Evolutionary conservation across 345 rosid species (phyloP).

Genomic region (Psidium guajava): DNA sequence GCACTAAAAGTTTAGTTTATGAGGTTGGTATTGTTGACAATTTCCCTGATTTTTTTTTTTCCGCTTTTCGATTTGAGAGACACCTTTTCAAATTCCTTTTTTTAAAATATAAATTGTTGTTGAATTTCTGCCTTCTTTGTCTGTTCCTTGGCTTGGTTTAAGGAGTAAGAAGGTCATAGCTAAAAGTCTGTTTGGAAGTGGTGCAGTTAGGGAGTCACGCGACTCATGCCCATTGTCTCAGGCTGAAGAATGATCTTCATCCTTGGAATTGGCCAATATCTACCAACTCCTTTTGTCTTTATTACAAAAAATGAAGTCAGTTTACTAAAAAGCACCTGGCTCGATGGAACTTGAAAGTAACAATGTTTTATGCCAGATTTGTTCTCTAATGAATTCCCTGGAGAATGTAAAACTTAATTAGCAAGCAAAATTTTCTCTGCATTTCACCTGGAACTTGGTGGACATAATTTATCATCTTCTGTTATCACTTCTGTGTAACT

Average conservation of each 20-base stretch:
- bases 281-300: neutral
- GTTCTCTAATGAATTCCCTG: neutral
- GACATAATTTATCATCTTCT: neutral
- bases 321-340: neutral
- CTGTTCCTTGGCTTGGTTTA: neutral
- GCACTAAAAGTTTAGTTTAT: neutral
- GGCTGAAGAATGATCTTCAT: neutral
- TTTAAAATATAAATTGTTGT: neutral
- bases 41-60: neutral
- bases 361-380: neutral
- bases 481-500: neutral
- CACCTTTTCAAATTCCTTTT: neutral
- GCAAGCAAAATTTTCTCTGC: neutral
- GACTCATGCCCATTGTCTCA: neutral
- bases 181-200: neutral
- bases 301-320: neutral
- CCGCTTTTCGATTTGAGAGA: neutral
- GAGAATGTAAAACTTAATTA: neutral
- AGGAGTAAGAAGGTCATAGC: neutral
- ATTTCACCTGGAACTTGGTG: neutral
- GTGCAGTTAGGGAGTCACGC: neutral
- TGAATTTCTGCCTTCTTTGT: neutral
- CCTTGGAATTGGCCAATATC: neutral
- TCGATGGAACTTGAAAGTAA: neutral
- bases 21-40: neutral